Percentiles rank a stretch among this genome's conserved stretches.
Evolutionary conservation across 23 red algal genomes (phyloP).

Genomic region (Gracilaria gracilis): DNA sequence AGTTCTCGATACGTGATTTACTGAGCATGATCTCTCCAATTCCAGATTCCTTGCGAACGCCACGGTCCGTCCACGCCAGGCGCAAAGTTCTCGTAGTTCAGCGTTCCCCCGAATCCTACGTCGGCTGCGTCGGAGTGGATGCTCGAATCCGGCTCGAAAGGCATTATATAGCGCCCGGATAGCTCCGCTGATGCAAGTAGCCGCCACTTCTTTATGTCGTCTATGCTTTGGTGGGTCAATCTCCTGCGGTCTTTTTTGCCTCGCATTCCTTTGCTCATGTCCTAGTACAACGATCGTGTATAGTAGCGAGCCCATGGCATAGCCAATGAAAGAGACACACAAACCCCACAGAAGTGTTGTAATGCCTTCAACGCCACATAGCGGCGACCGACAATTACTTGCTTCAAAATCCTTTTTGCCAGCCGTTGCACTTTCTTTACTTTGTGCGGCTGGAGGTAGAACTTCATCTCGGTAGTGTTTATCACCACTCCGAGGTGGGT

Average conservation of each 20-base stretch:
- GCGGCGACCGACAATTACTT: background rate
- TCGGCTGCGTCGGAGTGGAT: constrained; percentile 17
- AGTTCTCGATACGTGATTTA: background rate
- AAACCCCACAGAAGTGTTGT: constrained; percentile 4
- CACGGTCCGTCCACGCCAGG: background rate
- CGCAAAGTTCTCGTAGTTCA: background rate
- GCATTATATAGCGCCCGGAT: background rate
- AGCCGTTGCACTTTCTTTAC: background rate
- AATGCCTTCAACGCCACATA: background rate
- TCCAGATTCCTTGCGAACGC: background rate
- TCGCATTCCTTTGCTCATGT: background rate
- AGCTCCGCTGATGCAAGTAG: background rate
- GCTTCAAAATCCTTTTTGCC: background rate
- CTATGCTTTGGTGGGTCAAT: background rate
- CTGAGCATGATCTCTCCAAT: background rate
- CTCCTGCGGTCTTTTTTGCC: background rate
- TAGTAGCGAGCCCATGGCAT: constrained; percentile 34
- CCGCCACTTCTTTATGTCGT: background rate
- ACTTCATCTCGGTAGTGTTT: background rate
- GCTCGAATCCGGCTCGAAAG: background rate
- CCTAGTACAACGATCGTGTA: background rate
- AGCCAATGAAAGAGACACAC: constrained; percentile 25
- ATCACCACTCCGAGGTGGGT: constrained; percentile 11
- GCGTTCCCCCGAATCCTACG: constrained; percentile 2
- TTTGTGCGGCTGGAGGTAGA: constrained; percentile 5